Percentiles rank a stretch among this genome's conserved stretches.
Conservation (phyloP, 2,329 filamentous ascomycete species). For the Mycosphaerelloides madeirae region DNA sequence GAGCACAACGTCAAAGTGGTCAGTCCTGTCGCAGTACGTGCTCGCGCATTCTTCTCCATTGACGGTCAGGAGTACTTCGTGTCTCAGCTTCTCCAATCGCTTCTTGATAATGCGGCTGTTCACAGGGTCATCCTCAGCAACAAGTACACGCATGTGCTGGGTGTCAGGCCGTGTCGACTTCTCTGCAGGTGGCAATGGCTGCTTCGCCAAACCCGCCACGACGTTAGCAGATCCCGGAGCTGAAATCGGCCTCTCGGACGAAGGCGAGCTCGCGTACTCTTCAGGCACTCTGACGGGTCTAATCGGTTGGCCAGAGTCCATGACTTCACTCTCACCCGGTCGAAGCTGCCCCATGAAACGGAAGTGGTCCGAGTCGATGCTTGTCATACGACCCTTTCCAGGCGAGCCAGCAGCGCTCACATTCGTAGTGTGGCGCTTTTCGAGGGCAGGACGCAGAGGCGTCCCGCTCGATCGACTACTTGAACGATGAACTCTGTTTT, state of each 20-base stretch:
- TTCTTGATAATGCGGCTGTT: slow-evolving; percentile 80
- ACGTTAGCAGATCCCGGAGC: slow-evolving; percentile 1
- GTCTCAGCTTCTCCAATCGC: slow-evolving; percentile 69
- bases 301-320: slow-evolving; percentile 40
- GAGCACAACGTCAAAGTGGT: slow-evolving; percentile 69
- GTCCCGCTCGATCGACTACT: slow-evolving; percentile 17
- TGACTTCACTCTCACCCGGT: slow-evolving; percentile 38
- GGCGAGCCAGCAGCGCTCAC: slow-evolving; percentile 9
- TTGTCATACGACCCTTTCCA: slow-evolving; percentile 17
- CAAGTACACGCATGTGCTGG: slow-evolving; percentile 59
- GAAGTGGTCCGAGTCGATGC: slow-evolving; percentile 25
- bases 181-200: not conserved
- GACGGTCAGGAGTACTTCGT: slow-evolving; percentile 65
- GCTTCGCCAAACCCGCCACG: not conserved
- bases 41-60: slow-evolving; percentile 82
- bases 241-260: slow-evolving; percentile 7
- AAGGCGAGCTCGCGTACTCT: slow-evolving; percentile 24
- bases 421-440: slow-evolving; percentile 24
- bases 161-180: slow-evolving; percentile 9
- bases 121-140: slow-evolving; percentile 84
- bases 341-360: slow-evolving; percentile 41
- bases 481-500: slow-evolving; percentile 14
- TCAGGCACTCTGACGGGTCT: slow-evolving; percentile 46
- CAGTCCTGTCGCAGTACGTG: slow-evolving; percentile 60
- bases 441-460: slow-evolving; percentile 20